Conservation (phyloP, 208 protist genomes). For the Willaertia magna region DNA sequence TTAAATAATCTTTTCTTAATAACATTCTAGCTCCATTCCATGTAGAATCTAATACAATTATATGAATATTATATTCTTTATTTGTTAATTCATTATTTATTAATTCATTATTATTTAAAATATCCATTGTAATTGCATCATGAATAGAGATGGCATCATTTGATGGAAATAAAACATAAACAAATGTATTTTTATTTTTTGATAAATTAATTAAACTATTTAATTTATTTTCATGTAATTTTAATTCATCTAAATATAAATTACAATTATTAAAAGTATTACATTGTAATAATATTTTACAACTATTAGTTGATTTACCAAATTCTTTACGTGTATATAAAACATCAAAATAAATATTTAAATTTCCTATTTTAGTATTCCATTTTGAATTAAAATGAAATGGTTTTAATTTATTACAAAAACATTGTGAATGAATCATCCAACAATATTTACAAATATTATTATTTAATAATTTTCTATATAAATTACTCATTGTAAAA, state of each 20-base stretch:
- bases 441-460: background rate
- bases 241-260: background rate
- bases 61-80: too few relatives aligned
- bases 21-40: background rate
- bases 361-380: background rate
- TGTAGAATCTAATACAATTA: background rate
- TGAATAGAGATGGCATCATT: background rate
- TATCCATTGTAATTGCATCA: background rate
- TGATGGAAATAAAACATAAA: background rate
- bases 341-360: background rate
- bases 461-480: background rate
- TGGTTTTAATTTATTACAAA: background rate
- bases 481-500: background rate
- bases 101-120: too few relatives aligned
- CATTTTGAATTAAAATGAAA: background rate
- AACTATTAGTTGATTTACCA: background rate
- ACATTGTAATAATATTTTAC: background rate
- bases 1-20: background rate
- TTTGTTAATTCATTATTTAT: too few relatives aligned
- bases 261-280: background rate
- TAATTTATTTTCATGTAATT: background rate
- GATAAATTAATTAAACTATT: background rate
- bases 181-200: background rate
- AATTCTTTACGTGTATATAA: background rate
- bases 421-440: background rate